phyloP scores from a whole-genome alignment of 2,329 filamentous ascomycete species.

The Paramyrothecium roridum region DNA sequence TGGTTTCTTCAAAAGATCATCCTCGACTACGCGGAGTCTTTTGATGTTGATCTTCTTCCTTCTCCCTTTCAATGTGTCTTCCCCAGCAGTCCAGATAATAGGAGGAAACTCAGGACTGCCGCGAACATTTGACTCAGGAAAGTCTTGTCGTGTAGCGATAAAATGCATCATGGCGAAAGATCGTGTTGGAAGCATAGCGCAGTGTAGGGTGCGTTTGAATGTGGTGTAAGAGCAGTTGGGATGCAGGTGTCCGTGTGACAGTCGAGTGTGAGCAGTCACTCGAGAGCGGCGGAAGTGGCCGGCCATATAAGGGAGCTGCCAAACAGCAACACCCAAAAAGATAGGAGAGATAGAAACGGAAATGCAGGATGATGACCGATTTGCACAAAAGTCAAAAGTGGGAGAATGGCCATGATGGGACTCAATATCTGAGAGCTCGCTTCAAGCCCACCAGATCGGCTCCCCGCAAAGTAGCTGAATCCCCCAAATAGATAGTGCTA shows the following conservation, averaged over 20 bases:
- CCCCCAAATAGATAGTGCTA: no score
- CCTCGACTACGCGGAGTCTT: not conserved
- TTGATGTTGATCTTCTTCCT: not conserved
- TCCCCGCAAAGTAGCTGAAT: not conserved
- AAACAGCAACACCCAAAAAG: not conserved
- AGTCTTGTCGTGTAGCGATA: slow-evolving; percentile 1
- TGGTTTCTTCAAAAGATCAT: not conserved
- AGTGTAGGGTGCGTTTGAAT: no score
- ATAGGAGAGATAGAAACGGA: not conserved
- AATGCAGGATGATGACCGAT: no score
- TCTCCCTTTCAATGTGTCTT: not conserved
- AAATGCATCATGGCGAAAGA: not conserved
- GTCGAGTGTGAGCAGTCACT: not conserved
- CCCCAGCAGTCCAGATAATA: not conserved
- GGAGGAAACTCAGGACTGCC: slow-evolving; percentile 2
- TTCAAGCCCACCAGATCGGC: not conserved
- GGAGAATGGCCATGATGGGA: not conserved
- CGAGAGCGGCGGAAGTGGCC: not conserved
- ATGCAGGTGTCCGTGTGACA: not conserved
- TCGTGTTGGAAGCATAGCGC: no score
- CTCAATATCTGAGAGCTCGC: not conserved
- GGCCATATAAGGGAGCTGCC: not conserved
- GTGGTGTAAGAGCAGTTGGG: not conserved
- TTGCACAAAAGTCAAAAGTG: not conserved
- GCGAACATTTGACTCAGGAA: slow-evolving; percentile 12